These are phyloP conservation scores for Sporisorium reilianum DNA, from an alignment of 1,284 basidiomycete genomes.

Conservation along the genomic window DNA sequence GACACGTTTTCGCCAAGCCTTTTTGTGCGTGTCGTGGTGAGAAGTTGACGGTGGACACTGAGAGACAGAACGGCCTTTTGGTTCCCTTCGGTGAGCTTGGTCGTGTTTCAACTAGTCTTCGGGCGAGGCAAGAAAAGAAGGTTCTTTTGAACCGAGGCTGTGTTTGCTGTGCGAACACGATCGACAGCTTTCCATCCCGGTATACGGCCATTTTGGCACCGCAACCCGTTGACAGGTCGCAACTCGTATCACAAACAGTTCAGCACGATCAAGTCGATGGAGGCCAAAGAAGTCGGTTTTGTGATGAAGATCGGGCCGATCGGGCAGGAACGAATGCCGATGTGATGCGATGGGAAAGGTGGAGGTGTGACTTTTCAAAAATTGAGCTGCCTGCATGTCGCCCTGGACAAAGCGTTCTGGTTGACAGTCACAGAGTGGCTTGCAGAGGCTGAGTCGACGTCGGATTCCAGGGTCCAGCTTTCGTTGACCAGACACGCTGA, in stretches of 20 bases:
- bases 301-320: background rate
- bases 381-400: background rate
- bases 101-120: background rate
- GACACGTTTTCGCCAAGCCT: slow-evolving; percentile 26
- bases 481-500: background rate
- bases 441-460: background rate
- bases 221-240: no score
- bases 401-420: background rate
- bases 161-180: background rate
- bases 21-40: background rate
- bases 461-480: slow-evolving; percentile 13
- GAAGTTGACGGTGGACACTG: background rate
- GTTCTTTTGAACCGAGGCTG: slow-evolving; percentile 37
- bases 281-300: no score
- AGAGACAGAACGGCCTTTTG: background rate
- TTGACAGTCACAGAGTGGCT: background rate
- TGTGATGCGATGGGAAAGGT: background rate
- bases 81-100: no score
- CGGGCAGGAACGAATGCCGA: background rate
- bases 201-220: background rate
- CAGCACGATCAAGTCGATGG: background rate
- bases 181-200: no score
- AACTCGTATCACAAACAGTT: no score
- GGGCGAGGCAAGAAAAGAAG: slow-evolving; percentile 10
- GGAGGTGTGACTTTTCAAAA: background rate